Evolutionary conservation across 2,329 filamentous ascomycete genomes (phyloP), one percentile per base, ranked within the genome.

Genomic region (Onygenales sp.): DNA sequence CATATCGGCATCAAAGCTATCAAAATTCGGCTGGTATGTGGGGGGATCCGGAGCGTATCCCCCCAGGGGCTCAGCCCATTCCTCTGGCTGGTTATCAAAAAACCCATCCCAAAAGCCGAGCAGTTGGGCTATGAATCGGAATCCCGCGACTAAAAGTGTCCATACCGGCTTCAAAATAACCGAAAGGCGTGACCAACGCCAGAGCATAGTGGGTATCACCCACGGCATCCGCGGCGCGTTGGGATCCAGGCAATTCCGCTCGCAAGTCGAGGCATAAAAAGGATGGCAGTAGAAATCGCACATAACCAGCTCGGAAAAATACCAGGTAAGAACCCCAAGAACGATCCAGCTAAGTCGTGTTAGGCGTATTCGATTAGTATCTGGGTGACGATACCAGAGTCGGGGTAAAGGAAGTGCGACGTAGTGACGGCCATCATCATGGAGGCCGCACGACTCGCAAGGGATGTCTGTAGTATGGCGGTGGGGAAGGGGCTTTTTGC

Each of bases 141-240:
- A 61, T 38, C 68, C 52, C 1, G 65, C 67, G 10, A 71, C 50
- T 1, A 57, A 11, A 11, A 72, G 52, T 2, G 68, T 60, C 52
- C 66, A 59, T 11, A 70, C 33, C 0, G 69, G 51, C 5, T 43
- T 50, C 47, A 54, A 43, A 17, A 57, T 36, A 7, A 31, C 51
- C 0, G 65, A 69, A 5, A 73, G 55, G 58, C 69, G 67, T 13
- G 69, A 68, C 73, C 72, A 75, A 27, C 73, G 71, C 65, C 66
- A 78, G 2, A 81, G 54, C 61, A 83, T 71, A 2, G 78, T 82
- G 2, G 78, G 77, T 5, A 81, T 70, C 5, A 81, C 78, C 55
- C 75, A 79, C 0, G 80, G 80, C 50, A 75, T 79, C 21, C 68
- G 61, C 0, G 81, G 80, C 8, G 78, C 78, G 56, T 80, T 68